Percentiles rank a stretch among this genome's conserved stretches.
Conservation (phyloP, 2,329 filamentous ascomycete genomes). For the Pyrenochaeta sp. region DNA sequence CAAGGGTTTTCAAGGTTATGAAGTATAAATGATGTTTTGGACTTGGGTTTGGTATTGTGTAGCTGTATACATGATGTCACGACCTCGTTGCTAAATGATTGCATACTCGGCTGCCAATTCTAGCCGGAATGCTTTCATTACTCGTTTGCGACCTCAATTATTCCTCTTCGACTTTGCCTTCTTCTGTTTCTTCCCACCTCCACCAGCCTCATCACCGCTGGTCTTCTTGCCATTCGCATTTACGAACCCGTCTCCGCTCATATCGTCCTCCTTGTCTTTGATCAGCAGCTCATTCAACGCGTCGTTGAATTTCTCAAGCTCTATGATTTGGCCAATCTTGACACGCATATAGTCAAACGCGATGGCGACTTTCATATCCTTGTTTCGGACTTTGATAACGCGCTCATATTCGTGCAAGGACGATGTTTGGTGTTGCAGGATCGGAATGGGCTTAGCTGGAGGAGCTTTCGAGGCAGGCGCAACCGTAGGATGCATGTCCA, state of each 20-base stretch:
- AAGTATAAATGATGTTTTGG: no score
- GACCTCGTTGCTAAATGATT: neutral
- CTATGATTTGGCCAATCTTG: constrained; percentile 73
- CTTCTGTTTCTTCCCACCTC: constrained; percentile 31
- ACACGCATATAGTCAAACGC: constrained; percentile 84
- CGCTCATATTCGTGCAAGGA: constrained; percentile 27
- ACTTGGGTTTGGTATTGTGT: no score
- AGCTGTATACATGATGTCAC: no score
- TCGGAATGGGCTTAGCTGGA: constrained; percentile 12
- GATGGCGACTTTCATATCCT: constrained; percentile 71
- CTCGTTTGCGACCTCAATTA: constrained; percentile 20
- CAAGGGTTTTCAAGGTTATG: no score
- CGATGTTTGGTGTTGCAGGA: constrained; percentile 15
- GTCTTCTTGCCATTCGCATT: constrained; percentile 40
- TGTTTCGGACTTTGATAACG: constrained; percentile 51
- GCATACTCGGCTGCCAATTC: neutral
- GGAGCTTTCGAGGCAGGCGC: constrained; percentile 4
- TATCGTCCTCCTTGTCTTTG: constrained; percentile 33
- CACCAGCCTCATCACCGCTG: constrained; percentile 37
- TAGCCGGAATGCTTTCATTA: neutral
- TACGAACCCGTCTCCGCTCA: constrained; percentile 16
- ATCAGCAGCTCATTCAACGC: constrained; percentile 66
- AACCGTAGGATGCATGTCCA: constrained; percentile 27
- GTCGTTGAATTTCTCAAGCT: constrained; percentile 69
- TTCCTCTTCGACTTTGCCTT: constrained; percentile 36